Base-by-base conservation (phyloP, 345 rosid genomes). In the Erucastrum elatum region DNA sequence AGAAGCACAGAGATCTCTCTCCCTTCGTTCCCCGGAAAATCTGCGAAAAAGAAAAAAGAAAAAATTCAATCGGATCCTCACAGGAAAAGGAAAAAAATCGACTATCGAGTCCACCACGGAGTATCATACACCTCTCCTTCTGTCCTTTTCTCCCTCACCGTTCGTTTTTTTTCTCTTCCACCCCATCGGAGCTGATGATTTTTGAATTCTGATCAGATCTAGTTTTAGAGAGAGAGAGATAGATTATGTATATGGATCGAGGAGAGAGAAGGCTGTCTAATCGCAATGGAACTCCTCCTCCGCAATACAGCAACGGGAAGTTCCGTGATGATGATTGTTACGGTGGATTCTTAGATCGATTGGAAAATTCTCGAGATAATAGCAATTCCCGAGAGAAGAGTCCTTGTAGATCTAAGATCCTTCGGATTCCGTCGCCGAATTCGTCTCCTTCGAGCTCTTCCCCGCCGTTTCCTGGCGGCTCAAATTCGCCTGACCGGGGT, bases 171-270 rank as follows among this genome's bases (percentile, higher is more conserved):
- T 29, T 3, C 4, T 29, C 31, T 29, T 12, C 1, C 5, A 4
- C 8, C 2, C 9, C 31, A 29, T 29, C 31, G 0, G 64, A 49
- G 11, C 58, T 16, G 64, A 75, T 80, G 80, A 6, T 39, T n/a
- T 21, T 51, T 10, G 66, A 62, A 72, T 29, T 70, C 12, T 35
- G 77, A 75, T 81, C 80, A 75, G 80, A 81, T 81, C 83, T 75
- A 81, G 58, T 12, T 58, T 60, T 35, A 44, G n/a, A 13, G 35
- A 67, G 31, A 10, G 68, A 56, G 41, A 46, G 68, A 60, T 72
- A n/a, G 7, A 1, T 8, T 35, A 82, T 72, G 81, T 86, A 33
- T 82, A 90, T 84, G 87, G 90, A 84, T 75, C 85, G 82, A 64
- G 86, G 82, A 64, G 86, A 82, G 81, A 78, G 87, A 73, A 67